phyloP scores from a whole-genome alignment of 331 rosid genomes.

The Malus hybrid region DNA sequence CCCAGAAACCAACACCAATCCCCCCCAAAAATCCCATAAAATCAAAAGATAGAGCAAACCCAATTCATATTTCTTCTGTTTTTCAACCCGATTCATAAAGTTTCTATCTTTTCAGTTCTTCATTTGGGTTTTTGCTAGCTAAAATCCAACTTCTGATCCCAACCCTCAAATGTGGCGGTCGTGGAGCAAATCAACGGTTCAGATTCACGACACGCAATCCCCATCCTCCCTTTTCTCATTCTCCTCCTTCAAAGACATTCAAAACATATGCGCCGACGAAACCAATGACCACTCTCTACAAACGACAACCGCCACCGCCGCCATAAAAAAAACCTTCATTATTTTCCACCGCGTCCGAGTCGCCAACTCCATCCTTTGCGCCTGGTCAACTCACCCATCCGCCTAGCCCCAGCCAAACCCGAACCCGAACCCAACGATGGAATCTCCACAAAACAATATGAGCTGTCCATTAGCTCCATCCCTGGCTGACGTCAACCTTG shows the following conservation, averaged over 20 bases:
- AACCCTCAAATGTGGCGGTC: constrained; percentile 75
- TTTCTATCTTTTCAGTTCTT: neutral
- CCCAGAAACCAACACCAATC: neutral
- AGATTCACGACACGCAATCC: constrained; percentile 37
- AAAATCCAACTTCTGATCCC: constrained; percentile 11
- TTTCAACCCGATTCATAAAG: constrained; percentile 1
- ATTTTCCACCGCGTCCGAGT: constrained; percentile 78
- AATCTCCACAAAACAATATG: constrained; percentile 3
- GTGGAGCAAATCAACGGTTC: constrained; percentile 66
- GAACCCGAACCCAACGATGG: neutral
- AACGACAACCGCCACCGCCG: constrained; percentile 20
- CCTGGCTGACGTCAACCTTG: neutral
- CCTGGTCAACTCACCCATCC: constrained; percentile 51
- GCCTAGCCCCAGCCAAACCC: neutral
- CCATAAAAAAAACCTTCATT: constrained; percentile 29
- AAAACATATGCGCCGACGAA: constrained; percentile 57
- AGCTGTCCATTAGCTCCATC: constrained; percentile 14
- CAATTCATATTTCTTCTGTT: neutral
- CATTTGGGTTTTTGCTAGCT: neutral
- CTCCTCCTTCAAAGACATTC: constrained; percentile 85
- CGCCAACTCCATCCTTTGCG: constrained; percentile 61
- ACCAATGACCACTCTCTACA: constrained; percentile 6
- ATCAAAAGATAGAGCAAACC: neutral
- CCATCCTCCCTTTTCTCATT: constrained; percentile 52
- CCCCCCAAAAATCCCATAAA: neutral